These are phyloP conservation scores for Cercospora beticola DNA, from an alignment of 2,329 filamentous ascomycete species.

Conservation along the genomic window DNA sequence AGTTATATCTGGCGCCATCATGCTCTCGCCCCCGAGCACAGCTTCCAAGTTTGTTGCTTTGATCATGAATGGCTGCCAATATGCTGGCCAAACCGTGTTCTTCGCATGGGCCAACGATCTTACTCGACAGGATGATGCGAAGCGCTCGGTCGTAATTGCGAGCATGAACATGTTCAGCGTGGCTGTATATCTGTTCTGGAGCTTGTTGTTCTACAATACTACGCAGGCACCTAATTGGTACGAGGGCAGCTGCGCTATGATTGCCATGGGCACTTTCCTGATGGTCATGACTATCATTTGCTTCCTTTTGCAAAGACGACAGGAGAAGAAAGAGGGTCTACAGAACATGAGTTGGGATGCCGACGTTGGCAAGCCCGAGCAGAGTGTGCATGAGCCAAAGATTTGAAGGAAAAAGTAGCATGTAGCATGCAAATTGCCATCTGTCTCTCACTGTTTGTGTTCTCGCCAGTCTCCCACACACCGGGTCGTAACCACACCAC, in stretches of 20 bases:
- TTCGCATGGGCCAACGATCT: slow-evolving; percentile 34
- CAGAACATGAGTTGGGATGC: not conserved
- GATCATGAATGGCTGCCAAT: slow-evolving; percentile 32
- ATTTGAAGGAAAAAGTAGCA: not conserved
- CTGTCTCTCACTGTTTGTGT: not conserved
- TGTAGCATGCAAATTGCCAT: not conserved
- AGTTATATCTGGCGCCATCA: slow-evolving; percentile 28
- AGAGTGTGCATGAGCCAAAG: slow-evolving; percentile 1
- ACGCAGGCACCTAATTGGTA: slow-evolving; percentile 32
- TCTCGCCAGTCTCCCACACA: not conserved
- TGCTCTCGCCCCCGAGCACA: slow-evolving; percentile 25
- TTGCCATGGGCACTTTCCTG: slow-evolving; percentile 30
- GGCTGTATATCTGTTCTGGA: slow-evolving; percentile 33
- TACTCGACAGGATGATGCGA: slow-evolving; percentile 29
- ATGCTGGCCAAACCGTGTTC: slow-evolving; percentile 30
- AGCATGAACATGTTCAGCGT: slow-evolving; percentile 34
- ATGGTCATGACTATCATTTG: slow-evolving; percentile 27
- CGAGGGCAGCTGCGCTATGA: slow-evolving; percentile 32
- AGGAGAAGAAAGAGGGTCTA: slow-evolving; percentile 24
- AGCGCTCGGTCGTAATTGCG: slow-evolving; percentile 28
- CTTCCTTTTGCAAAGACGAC: slow-evolving; percentile 26
- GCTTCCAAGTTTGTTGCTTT: slow-evolving; percentile 31
- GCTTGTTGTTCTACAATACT: slow-evolving; percentile 32
- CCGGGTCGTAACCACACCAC: not conserved
- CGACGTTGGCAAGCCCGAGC: not conserved